These are phyloP conservation scores for Auricularia cornea DNA, from an alignment of 768 basidiomycete species.

Conservation along the genomic window DNA sequence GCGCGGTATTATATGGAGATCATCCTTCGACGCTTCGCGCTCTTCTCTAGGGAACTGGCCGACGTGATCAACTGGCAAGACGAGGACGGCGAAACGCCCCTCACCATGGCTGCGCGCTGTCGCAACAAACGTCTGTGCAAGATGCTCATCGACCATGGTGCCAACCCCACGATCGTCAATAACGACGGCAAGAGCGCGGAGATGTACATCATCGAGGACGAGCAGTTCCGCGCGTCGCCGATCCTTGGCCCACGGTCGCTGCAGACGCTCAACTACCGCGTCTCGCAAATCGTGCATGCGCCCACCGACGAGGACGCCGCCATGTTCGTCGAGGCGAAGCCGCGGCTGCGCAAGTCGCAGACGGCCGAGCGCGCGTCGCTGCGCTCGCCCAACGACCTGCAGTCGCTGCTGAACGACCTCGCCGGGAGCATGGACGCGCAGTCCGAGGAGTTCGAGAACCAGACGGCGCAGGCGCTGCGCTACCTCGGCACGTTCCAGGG, in stretches of 20 bases:
- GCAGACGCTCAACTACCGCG: slow-evolving; percentile 63
- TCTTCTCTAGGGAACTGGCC: slow-evolving; percentile 91
- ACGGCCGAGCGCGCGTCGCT: slow-evolving; percentile 83
- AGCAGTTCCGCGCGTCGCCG: slow-evolving; percentile 90
- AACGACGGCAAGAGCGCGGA: slow-evolving; percentile 94
- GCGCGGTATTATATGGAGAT: slow-evolving; percentile 99
- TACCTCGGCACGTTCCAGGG: slow-evolving; percentile 79
- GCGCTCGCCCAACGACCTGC: slow-evolving; percentile 75
- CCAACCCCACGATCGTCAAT: slow-evolving; percentile 90
- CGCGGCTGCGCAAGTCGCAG: slow-evolving; percentile 75
- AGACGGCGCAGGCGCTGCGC: slow-evolving; percentile 82
- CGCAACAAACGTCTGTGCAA: slow-evolving; percentile 93
- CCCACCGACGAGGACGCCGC: slow-evolving; percentile 34
- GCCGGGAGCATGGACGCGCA: slow-evolving; percentile 90
- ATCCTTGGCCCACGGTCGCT: slow-evolving; percentile 56
- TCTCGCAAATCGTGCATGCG: slow-evolving; percentile 53
- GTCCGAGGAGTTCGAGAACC: slow-evolving; percentile 83
- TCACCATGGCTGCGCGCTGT: slow-evolving; percentile 94
- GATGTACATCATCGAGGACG: slow-evolving; percentile 98
- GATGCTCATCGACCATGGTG: slow-evolving; percentile 90
- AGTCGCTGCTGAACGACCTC: slow-evolving; percentile 77
- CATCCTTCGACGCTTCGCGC: slow-evolving; percentile 73
- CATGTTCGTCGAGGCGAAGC: slow-evolving; percentile 22
- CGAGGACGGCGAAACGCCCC: slow-evolving; percentile 95
- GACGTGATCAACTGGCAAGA: slow-evolving; percentile 99